Percentiles rank a stretch among this genome's conserved stretches.
Conservation (phyloP, 73 alveolate genomes). For the Tetrahymena borealis region DNA sequence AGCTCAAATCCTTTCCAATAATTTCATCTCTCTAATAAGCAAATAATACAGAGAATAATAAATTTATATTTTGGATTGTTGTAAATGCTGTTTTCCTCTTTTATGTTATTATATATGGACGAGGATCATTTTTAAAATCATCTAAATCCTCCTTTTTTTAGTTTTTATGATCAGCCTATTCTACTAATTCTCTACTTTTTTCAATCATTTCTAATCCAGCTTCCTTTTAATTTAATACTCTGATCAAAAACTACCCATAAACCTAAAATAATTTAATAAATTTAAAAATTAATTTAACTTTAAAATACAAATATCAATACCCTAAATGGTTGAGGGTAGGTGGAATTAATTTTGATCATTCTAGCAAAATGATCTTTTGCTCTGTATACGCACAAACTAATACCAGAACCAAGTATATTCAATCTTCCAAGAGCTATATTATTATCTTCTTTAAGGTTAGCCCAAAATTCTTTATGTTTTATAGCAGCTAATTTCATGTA, state of each 20-base stretch:
- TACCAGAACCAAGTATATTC: constrained; percentile 75
- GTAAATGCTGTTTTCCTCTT: constrained; percentile 6
- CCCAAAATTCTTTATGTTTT: constrained; percentile 80
- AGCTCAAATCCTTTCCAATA: constrained; percentile 4
- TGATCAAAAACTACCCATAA: constrained; percentile 71
- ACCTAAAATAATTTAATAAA: not conserved
- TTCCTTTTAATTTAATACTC: constrained; percentile 76
- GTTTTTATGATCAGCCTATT: not conserved
- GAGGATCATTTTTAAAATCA: not conserved
- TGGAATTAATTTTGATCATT: constrained; percentile 70
- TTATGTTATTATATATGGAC: constrained; percentile 4
- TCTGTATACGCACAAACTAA: constrained; percentile 60
- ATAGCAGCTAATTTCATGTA: constrained; percentile 62
- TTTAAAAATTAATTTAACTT: not conserved
- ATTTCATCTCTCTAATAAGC: constrained; percentile 23
- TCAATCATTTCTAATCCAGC: constrained; percentile 73
- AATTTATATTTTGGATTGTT: constrained; percentile 2
- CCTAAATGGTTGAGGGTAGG: constrained; percentile 60
- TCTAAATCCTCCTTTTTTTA: constrained; percentile 3
- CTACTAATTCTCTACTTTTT: constrained; percentile 39
- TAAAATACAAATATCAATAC: not conserved
- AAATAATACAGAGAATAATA: constrained; percentile 13
- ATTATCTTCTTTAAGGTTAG: constrained; percentile 62
- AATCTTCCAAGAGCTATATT: constrained; percentile 72
- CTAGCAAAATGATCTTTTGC: constrained; percentile 70